These are phyloP conservation scores for Saturnispora bothae DNA, from an alignment of 805 yeast species.

Conservation along the genomic window DNA sequence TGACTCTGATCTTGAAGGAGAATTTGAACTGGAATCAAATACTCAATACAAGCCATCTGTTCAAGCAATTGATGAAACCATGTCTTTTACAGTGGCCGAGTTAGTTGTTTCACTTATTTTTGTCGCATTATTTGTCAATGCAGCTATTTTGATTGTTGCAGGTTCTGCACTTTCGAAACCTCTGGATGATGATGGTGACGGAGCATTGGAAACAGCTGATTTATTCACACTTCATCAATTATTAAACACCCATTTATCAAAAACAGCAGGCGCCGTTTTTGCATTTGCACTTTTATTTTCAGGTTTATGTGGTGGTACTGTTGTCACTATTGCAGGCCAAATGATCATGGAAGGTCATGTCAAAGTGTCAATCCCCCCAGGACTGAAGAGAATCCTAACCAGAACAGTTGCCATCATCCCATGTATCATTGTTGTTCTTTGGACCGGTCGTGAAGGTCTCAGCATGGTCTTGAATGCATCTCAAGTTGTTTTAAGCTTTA, in stretches of 20 bases:
- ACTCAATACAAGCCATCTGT: conserved; percentile 55
- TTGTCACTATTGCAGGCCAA: conserved; percentile 88
- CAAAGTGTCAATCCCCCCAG: conserved; percentile 72
- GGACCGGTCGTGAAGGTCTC: conserved; percentile 75
- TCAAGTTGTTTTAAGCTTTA: conserved; percentile 72
- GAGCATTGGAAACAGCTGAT: conserved; percentile 69
- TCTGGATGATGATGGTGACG: conserved; percentile 34
- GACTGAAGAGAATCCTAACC: conserved; percentile 68
- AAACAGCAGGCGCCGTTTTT: conserved; percentile 80
- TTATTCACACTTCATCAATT: conserved; percentile 69
- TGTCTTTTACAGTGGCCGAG: conserved; percentile 75
- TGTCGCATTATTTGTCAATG: conserved; percentile 86
- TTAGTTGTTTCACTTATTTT: conserved; percentile 70
- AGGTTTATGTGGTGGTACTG: conserved; percentile 94
- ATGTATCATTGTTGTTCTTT: conserved; percentile 61
- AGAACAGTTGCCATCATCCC: conserved; percentile 80
- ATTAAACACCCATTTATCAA: conserved; percentile 59
- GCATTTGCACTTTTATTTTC: conserved; percentile 81
- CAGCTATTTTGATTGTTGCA: conserved; percentile 83
- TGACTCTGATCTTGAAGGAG: conserved; percentile 29
- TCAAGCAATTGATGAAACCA: conserved; percentile 68
- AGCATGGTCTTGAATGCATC: conserved; percentile 64
- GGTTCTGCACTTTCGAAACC: conserved; percentile 63
- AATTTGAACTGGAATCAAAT: conserved; percentile 8
- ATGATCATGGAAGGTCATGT: conserved; percentile 88